Evolutionary conservation across 1,139 yeast species (phyloP), one percentile per base, ranked within the genome.

Genomic region (Sugiyamaella xylanicola): DNA sequence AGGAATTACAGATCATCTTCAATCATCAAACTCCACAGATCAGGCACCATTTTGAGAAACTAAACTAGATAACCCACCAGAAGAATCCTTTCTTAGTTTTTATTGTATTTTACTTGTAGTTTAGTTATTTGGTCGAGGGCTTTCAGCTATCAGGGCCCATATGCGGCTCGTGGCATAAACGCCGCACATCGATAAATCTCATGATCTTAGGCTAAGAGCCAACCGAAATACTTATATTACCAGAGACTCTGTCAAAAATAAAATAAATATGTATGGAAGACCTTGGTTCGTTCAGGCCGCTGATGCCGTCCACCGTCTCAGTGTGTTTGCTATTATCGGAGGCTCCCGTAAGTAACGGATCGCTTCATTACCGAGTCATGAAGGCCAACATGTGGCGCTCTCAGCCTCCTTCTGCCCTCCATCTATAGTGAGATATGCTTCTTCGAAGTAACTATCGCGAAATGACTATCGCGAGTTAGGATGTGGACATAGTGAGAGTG

Each of bases 231-330:
- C n/a, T 8, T 15, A 36, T 15, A 36, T n/a, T n/a, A n/a, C n/a
- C n/a, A 36, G n/a, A n/a, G 40, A 46, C 32, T 25, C 19, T 35
- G 25, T 8, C 11, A 35, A 7, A 16, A 36, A 13, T 16, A 3
- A 35, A 5, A 4, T 25, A 32, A 37, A 21, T 4, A 78, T 78
- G 82, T 74, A 80, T 44, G 73, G 75, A 54, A 66, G 77, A 58
- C 87, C 90, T 48, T 85, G 90, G 90, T 85, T 84, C 68, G 82
- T 85, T 4, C 82, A 81, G 69, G 84, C 83, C 13, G 86, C 95
- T 15, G 97, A 90, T 72, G 83, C 87, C 51, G 81, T 84, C 37
- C 97, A 90, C 73, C 87, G 97, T 75, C 72, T 87, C 58, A 83
- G 95, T 0, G 96, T 90, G 29, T 74, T 89, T 44, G 82, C 90